phyloP scores from a whole-genome alignment of 1,284 basidiomycete genomes.

The Kalmanozyma brasiliensis region DNA sequence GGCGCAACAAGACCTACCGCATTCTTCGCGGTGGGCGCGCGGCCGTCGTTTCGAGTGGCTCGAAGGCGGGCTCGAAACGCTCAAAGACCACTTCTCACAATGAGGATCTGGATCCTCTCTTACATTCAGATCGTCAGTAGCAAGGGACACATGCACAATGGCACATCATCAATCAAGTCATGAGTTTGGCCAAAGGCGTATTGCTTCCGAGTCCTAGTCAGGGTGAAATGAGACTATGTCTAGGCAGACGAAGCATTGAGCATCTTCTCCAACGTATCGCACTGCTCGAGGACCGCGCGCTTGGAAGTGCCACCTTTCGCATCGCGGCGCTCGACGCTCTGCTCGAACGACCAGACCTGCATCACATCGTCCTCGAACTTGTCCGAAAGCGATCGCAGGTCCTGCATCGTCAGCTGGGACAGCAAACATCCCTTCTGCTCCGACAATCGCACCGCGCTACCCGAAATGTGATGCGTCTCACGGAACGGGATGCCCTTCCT shows the following conservation, averaged over 20 bases:
- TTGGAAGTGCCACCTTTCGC: conserved; percentile 91
- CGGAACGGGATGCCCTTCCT: conserved; percentile 96
- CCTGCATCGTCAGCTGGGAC: conserved; percentile 80
- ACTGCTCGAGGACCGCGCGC: conserved; percentile 84
- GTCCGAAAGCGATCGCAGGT: conserved; percentile 80
- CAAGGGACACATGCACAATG: background rate
- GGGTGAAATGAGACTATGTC: background rate
- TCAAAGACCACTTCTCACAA: conserved; percentile 3
- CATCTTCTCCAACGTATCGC: conserved; percentile 54
- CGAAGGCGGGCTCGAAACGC: conserved; percentile 10
- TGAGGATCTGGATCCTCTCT: conserved; percentile 24
- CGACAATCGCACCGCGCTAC: conserved; percentile 91
- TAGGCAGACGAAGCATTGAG: conserved; percentile 22
- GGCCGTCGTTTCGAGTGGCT: conserved; percentile 19
- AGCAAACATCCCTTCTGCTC: conserved; percentile 84
- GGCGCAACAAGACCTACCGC: conserved; percentile 44
- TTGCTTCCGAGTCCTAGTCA: background rate
- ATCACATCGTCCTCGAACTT: conserved; percentile 84
- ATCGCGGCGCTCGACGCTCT: conserved; percentile 89
- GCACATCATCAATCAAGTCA: conserved; percentile 1
- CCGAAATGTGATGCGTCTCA: conserved; percentile 97
- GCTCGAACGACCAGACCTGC: conserved; percentile 64
- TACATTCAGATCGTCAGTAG: conserved; percentile 13
- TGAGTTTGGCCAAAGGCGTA: background rate
- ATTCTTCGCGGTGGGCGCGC: conserved; percentile 44